Base-by-base conservation (phyloP, 129 eudicot genomes). In the Lonicera japonica region DNA sequence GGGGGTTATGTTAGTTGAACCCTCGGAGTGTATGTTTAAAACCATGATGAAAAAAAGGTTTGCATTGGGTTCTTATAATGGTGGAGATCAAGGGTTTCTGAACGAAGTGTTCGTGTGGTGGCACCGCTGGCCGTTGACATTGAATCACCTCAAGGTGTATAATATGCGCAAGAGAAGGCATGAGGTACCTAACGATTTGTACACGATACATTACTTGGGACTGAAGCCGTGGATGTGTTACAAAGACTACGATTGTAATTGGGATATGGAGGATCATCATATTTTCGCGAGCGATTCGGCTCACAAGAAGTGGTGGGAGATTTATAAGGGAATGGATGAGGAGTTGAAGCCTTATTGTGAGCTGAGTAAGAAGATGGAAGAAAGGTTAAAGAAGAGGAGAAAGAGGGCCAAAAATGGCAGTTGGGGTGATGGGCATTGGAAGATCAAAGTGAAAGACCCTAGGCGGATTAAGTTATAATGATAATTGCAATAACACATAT, bases 181-280 rank as follows among this genome's bases (percentile, higher is more conserved):
- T 12, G 64, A 66, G 15, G 51, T 78, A 11, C 73, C 74, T 0
- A 48, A 72, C 5, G 64, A 81, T 13, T 20, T 66, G 6, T 64
- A 78, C 22, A 61, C 86, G 0, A 22, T 89, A 61, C 97, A 89
- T 65, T 89, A 70, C 65, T 34, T 89, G 11, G 97, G 97, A 45
- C 45, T 80, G 71, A 89, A 89, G 82, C 97, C 95, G 13, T 89
- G 95, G 97, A 47, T 51, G 71, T 89, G 95, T 25, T 86, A 86
- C 21, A 69, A 57, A 38, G 95, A 85, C 58, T 85, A 89, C 58
- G 95, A 89, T 62, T 86, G 97, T 65, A 89, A 89, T 22, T 85
- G 97, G 97, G 90, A 89, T 69, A 66, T 51, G 63, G 4, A 12
- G 21, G 68, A 69, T 9, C 62, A 53, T 50, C 72, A 61, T 15